Base-by-base conservation (phyloP, 495 filamentous ascomycete genomes). In the Xylaria venustula region DNA sequence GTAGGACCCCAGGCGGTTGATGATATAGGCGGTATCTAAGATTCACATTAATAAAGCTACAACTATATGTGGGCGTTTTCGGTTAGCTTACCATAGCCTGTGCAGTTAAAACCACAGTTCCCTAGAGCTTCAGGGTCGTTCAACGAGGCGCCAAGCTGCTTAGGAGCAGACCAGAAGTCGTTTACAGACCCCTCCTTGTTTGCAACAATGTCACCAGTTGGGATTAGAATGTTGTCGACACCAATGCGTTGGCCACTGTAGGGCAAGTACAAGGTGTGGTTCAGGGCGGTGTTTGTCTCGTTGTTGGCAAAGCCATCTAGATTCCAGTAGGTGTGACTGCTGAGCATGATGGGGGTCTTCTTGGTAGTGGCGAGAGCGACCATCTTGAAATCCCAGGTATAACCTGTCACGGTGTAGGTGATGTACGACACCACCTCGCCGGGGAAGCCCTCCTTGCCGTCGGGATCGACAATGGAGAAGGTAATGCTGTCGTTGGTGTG, bases 251-350 rank as follows among this genome's bases (percentile, higher is more conserved):
- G 86, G 30, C 83, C 82, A 41, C 85, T 85, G 61, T 89, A 85
- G 2, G 91, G 91, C 65, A 95, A 64, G 60, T 87, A 83, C 40
- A 96, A 75, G 50, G 81, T 83, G 72, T 94, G 84, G 65, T 92
- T 87, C n/a, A 95, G 77, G 23, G 85, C 80, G 7, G 77, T 81
- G 15, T 80, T 68, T 2, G 87, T 86, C 67, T 87, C 77, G 28
- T 79, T 76, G 68, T 85, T 83, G 59, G 79, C 74, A 71, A 92
- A 96, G 9, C 85, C 91, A 70, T 93, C 90, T 55, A 96, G 78
- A 73, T 95, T 94, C 90, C 90, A 96, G 77, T 95, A 96, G 49
- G 89, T 85, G 64, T 85, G 82, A 49, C 78, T 83, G 61, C 73
- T 81, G 36, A 89, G 75, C 86, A 89, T 88, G 63, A 89, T 88